phyloP scores from a whole-genome alignment of 2,329 filamentous ascomycete species.

The Nothophaeocryptopus gaeumannii region DNA sequence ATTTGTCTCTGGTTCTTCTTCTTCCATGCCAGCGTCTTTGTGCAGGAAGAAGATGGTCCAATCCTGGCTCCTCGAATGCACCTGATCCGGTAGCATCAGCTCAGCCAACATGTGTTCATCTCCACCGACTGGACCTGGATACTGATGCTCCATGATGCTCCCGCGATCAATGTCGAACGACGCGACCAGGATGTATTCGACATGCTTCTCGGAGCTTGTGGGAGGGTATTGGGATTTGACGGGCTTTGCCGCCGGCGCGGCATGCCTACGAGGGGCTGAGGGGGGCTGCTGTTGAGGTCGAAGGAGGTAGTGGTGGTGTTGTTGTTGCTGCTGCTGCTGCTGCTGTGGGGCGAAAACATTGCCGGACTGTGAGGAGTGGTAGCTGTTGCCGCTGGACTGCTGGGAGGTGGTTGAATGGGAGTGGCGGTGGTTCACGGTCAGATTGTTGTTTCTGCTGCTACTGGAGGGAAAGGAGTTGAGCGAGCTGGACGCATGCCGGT shows the following conservation, averaged over 20 bases:
- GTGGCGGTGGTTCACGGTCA: slow-evolving; percentile 23
- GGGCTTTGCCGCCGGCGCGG: slow-evolving; percentile 19
- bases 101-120: slow-evolving; percentile 98
- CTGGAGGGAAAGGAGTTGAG: slow-evolving; percentile 41
- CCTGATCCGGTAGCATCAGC: slow-evolving; percentile 96
- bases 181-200: slow-evolving; percentile 96
- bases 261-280: slow-evolving; percentile 10
- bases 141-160: slow-evolving; percentile 98
- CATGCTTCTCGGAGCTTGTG: slow-evolving; percentile 70
- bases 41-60: slow-evolving; percentile 99
- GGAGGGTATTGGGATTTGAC: slow-evolving; percentile 51
- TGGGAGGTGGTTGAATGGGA: slow-evolving; percentile 38
- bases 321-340: slow-evolving; percentile 6
- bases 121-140: slow-evolving; percentile 88
- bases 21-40: slow-evolving; percentile 84
- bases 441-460: slow-evolving; percentile 9
- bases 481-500: slow-evolving; percentile 37
- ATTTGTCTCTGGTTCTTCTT: slow-evolving; percentile 65
- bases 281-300: not conserved
- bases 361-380: slow-evolving; percentile 17
- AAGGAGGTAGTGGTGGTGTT: not conserved
- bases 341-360: slow-evolving; percentile 8
- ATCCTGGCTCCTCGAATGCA: slow-evolving; percentile 89
- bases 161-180: slow-evolving; percentile 96
- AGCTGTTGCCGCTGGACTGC: slow-evolving; percentile 32